Evolutionary conservation across 1,139 yeast species (phyloP).

Genomic region (Meyerozyma sp.): DNA sequence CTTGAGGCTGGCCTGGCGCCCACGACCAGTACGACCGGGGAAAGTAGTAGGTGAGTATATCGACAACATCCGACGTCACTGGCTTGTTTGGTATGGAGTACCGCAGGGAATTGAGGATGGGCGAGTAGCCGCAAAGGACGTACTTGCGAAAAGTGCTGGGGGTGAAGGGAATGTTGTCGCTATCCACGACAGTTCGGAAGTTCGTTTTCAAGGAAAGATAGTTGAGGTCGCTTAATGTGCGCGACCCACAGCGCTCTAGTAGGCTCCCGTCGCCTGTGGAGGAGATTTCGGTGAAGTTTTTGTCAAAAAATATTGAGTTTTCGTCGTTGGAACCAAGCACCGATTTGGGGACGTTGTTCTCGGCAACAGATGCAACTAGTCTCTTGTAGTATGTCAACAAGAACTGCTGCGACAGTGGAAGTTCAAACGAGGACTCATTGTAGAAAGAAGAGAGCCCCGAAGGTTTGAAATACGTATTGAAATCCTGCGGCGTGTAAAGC

Average conservation of each 20-base stretch:
- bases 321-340: background rate
- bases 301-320: background rate
- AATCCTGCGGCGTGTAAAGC: constrained; percentile 24
- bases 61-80: constrained; percentile 3
- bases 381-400: constrained; percentile 40
- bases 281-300: background rate
- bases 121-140: constrained; percentile 54
- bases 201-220: constrained; percentile 13
- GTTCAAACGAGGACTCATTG: constrained; percentile 3
- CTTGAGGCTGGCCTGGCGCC: constrained; percentile 53
- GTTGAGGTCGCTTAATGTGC: background rate
- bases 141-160: constrained; percentile 25
- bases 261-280: background rate
- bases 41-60: constrained; percentile 17
- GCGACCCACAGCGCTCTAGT: background rate
- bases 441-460: constrained; percentile 1
- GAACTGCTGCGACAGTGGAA: constrained; percentile 21
- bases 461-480: constrained; percentile 5
- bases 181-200: constrained; percentile 39
- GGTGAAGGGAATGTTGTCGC: constrained; percentile 24
- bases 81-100: constrained; percentile 16
- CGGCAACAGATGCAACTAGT: constrained; percentile 29
- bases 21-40: constrained; percentile 62
- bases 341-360: constrained; percentile 17
- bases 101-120: constrained; percentile 43